These are phyloP conservation scores for Galerina marginata DNA, from an alignment of 768 basidiomycete genomes.

Conservation along the genomic window DNA sequence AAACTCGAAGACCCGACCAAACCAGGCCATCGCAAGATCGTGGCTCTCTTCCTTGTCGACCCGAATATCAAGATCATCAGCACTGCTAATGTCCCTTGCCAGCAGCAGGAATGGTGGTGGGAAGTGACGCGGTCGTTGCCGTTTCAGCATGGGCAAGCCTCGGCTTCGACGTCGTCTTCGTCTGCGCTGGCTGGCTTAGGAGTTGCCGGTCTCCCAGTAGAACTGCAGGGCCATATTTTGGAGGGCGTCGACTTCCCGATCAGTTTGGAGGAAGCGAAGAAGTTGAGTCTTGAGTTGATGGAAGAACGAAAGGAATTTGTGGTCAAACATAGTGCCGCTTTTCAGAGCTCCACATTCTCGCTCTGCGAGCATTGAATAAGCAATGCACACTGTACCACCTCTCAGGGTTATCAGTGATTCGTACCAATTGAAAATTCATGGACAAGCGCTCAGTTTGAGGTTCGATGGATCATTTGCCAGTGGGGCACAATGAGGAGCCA, in stretches of 20 bases:
- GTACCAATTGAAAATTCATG: too few species aligned
- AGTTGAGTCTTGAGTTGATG: constrained; percentile 36
- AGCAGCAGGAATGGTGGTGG: constrained; percentile 37
- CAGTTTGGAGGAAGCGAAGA: constrained; percentile 31
- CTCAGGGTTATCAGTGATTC: too few species aligned
- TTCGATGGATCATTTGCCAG: too few species aligned
- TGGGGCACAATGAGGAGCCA: too few species aligned
- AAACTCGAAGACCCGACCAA: constrained; percentile 39
- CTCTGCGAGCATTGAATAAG: constrained; percentile 30
- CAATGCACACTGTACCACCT: too few species aligned
- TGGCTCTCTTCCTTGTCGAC: constrained; percentile 49
- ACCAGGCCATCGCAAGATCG: constrained; percentile 48
- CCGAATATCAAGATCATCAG: constrained; percentile 35
- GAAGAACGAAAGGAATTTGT: constrained; percentile 34
- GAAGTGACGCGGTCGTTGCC: constrained; percentile 14
- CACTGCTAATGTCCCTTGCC: constrained; percentile 35
- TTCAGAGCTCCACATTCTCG: constrained; percentile 21
- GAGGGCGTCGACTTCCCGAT: constrained; percentile 29
- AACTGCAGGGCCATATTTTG: constrained; percentile 21
- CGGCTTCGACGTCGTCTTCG: too few species aligned
- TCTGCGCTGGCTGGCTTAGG: background rate
- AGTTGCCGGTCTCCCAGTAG: constrained; percentile 15
- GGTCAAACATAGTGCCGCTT: constrained; percentile 6
- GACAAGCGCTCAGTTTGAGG: too few species aligned
- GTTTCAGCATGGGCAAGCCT: constrained; percentile 4